Percentiles rank a stretch among this genome's conserved stretches.
Evolutionary conservation across 768 basidiomycete species (phyloP).

Genomic region (Guyanaporus albipodus): DNA sequence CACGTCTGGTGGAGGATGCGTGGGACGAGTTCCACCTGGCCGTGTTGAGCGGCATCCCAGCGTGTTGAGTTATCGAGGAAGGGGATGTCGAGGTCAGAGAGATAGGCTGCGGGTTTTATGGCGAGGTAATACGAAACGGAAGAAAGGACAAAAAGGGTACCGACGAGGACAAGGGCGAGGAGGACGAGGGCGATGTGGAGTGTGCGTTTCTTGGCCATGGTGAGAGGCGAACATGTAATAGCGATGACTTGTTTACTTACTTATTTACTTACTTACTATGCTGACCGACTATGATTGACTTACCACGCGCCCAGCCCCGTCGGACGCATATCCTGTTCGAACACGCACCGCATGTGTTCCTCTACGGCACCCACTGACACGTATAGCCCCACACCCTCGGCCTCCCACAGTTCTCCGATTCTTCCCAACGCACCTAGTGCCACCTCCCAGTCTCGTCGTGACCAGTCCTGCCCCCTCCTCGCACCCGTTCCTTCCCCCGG

Average conservation of each 20-base stretch:
- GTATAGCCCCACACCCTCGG: conserved; percentile 49
- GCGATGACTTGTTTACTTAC: neutral
- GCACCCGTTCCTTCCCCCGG: conserved; percentile 48
- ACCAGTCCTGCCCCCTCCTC: conserved; percentile 74
- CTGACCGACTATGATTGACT: no score
- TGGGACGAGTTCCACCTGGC: conserved; percentile 72
- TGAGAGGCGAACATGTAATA: neutral
- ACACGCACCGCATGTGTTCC: conserved; percentile 46
- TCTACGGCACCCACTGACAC: conserved; percentile 48
- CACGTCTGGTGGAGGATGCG: conserved; percentile 98
- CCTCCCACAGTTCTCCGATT: conserved; percentile 51
- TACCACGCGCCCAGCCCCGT: conserved; percentile 37
- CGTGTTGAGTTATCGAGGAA: conserved; percentile 49
- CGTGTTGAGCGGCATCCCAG: conserved; percentile 61
- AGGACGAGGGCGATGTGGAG: conserved; percentile 47
- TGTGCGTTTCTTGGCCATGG: conserved; percentile 43
- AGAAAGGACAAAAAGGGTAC: conserved; percentile 88
- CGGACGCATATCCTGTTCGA: conserved; percentile 43
- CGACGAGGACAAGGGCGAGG: conserved; percentile 75
- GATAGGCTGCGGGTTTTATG: conserved; percentile 74
- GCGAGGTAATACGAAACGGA: conserved; percentile 87
- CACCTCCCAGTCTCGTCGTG: conserved; percentile 61
- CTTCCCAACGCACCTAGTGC: conserved; percentile 43
- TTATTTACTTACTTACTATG: neutral
- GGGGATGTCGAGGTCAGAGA: conserved; percentile 75